Base-by-base conservation (phyloP, 192 early-diverging fungal genomes). In the Gryganskiella cystojenkinii region DNA sequence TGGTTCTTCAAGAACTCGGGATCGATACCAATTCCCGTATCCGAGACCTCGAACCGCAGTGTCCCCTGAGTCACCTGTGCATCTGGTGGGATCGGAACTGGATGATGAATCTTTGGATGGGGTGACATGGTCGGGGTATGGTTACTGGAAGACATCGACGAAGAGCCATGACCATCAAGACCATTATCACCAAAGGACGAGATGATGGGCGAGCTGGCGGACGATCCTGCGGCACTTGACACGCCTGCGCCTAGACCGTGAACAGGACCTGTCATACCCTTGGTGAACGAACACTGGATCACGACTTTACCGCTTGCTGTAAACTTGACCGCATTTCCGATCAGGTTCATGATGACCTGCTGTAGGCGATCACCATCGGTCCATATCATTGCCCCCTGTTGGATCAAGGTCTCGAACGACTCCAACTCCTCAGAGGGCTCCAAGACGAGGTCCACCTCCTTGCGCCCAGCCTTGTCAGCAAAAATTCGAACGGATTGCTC, bases 1-100 rank as follows among this genome's bases (percentile, higher is more conserved):
- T 76, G 65, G 58, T 88, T 79, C 34, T 80, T 70, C 62, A 88
- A 82, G 59, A 90, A 91, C 30, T 89, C 85, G 10, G 81, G 80
- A 43, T 87, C 80, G 53, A 94, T 92, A 6, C 93, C 93, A 53
- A 94, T 94, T 1, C 93, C 93, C 2, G 91, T 91, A 57, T 94
- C 93, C 13, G 71, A 73, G 44, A 95, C 84, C 24, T 84, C 82
- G 20, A 94, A 80, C 51, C 85, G 70, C 24, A 93, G 79, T 31
- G 64, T 73, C 40, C 79, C 56, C 5, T 80, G 57, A 0, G 56
- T 58, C 20, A 63, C 60, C 11, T 30, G 34, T 2, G 65, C 64
- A 37, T 68, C 73, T 31, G 65, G 34, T 19, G 73, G 73, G 58
- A 75, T 54, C 6, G 45, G 37, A 6, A 53, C 42, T 0, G 53